Conservation (phyloP, 2,329 filamentous ascomycete genomes). For the Rugonectria rugulosa region DNA sequence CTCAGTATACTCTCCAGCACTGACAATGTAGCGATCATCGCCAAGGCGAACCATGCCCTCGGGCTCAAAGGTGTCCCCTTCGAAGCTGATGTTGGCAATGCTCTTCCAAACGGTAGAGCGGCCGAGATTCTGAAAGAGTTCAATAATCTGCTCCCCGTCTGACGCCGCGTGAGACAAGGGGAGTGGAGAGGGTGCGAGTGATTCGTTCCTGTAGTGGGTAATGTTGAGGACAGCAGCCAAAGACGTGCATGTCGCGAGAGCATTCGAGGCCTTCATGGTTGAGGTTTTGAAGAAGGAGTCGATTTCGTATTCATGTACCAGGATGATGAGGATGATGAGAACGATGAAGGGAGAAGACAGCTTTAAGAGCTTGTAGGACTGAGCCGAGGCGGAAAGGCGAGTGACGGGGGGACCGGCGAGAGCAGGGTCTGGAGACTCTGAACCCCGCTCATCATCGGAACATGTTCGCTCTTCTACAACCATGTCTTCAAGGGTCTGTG, state of each 20-base stretch:
- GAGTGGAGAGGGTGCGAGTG: slow-evolving; percentile 45
- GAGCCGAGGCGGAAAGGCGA: slow-evolving; percentile 22
- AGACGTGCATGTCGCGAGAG: slow-evolving; percentile 28
- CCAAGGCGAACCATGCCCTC: slow-evolving; percentile 56
- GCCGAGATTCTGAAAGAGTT: slow-evolving; percentile 44
- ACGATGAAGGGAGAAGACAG: slow-evolving; percentile 25
- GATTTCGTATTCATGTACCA: slow-evolving; percentile 25
- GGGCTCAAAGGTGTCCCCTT: slow-evolving; percentile 57
- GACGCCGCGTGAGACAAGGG: slow-evolving; percentile 45
- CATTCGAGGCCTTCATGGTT: slow-evolving; percentile 28
- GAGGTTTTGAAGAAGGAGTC: slow-evolving; percentile 14
- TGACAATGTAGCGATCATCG: slow-evolving; percentile 53
- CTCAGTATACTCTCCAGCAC: slow-evolving; percentile 52
- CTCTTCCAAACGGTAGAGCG: slow-evolving; percentile 53
- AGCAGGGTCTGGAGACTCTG: not conserved
- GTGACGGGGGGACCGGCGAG: no score
- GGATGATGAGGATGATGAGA: slow-evolving; percentile 26
- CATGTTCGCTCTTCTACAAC: slow-evolving; percentile 1
- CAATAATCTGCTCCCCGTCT: slow-evolving; percentile 47
- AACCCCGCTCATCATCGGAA: slow-evolving; percentile 7
- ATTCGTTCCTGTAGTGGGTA: slow-evolving; percentile 40
- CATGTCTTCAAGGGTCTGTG: slow-evolving; percentile 7
- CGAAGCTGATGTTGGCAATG: slow-evolving; percentile 50
- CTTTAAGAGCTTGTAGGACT: slow-evolving; percentile 25
- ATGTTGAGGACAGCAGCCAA: slow-evolving; percentile 42